Evolutionary conservation across 2,329 filamentous ascomycete genomes (phyloP).

Genomic region (Clarireedia homoeocarpa): DNA sequence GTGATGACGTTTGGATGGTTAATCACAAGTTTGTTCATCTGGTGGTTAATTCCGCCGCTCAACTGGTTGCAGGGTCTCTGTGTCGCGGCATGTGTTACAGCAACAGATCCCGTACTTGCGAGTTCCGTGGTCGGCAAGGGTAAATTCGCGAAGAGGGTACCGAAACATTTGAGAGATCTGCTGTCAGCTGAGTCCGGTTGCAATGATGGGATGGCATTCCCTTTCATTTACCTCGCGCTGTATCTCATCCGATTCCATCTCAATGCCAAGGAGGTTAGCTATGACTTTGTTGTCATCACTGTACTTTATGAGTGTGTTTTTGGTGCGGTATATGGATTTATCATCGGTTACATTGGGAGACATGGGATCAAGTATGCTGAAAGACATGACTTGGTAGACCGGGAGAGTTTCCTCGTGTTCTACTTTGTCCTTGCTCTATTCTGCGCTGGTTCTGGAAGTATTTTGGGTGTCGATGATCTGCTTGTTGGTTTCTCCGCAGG

Average conservation of each 20-base stretch:
- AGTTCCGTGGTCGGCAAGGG: constrained; percentile 98
- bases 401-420: constrained; percentile 96
- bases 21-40: constrained; percentile 86
- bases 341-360: constrained; percentile 80
- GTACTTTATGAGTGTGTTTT: constrained; percentile 95
- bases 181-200: constrained; percentile 95
- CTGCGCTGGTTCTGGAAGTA: constrained; percentile 82
- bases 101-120: constrained; percentile 91
- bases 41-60: constrained; percentile 75
- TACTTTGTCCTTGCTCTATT: constrained; percentile 97
- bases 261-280: constrained; percentile 59
- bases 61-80: constrained; percentile 86
- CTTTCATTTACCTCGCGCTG: constrained; percentile 87
- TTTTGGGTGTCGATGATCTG: constrained; percentile 87
- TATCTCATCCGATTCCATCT: constrained; percentile 81
- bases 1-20: constrained; percentile 98
- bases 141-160: constrained; percentile 95
- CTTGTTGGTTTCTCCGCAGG: constrained; percentile 91
- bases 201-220: constrained; percentile 99
- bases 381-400: constrained; percentile 76
- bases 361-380: constrained; percentile 88
- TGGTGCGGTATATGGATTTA: constrained; percentile 80
- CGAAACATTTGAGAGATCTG: constrained; percentile 92
- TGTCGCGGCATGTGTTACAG: constrained; percentile 87
- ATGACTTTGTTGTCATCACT: constrained; percentile 83